Conservation (phyloP, 495 filamentous ascomycete species). For the Neurospora sp. region DNA sequence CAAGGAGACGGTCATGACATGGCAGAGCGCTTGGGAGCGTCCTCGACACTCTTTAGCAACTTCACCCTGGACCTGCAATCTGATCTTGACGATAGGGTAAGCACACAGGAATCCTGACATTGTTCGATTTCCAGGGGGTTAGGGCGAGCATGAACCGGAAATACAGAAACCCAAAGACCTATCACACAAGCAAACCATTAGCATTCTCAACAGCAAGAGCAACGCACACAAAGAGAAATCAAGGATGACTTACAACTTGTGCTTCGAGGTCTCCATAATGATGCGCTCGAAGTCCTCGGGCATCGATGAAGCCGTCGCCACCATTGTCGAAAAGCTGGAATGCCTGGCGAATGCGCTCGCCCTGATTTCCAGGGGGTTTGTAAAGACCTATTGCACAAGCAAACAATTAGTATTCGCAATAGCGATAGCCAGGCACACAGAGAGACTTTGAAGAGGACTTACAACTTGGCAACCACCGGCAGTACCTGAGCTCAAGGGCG, state of each 20-base stretch:
- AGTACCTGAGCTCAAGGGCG: constrained; percentile 7
- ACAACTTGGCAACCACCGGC: constrained; percentile 55
- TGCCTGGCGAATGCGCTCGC: constrained; percentile 88
- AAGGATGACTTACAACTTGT: constrained; percentile 90
- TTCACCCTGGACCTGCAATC: constrained; percentile 94
- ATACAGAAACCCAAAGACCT: constrained; percentile 57
- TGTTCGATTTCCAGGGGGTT: constrained; percentile 79
- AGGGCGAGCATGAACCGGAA: constrained; percentile 17
- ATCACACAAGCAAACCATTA: constrained; percentile 6
- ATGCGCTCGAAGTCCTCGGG: constrained; percentile 94
- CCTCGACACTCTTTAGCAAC: constrained; percentile 84
- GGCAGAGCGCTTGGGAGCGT: constrained; percentile 74
- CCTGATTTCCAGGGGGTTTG: constrained; percentile 98
- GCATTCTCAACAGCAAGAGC: constrained; percentile 61
- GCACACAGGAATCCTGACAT: too few relatives aligned
- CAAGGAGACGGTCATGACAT: constrained; percentile 86
- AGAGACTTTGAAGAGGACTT: constrained; percentile 31
- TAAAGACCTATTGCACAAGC: constrained; percentile 58
- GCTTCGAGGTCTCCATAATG: constrained; percentile 77
- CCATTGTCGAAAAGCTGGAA: constrained; percentile 88
- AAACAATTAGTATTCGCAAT: constrained; percentile 8
- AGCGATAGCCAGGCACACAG: background rate
- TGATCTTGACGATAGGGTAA: constrained; percentile 66
- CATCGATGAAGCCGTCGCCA: constrained; percentile 92
- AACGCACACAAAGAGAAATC: constrained; percentile 95